Evolutionary conservation across 257 asterid genomes (phyloP).

Genomic region (Misopates orontium): DNA sequence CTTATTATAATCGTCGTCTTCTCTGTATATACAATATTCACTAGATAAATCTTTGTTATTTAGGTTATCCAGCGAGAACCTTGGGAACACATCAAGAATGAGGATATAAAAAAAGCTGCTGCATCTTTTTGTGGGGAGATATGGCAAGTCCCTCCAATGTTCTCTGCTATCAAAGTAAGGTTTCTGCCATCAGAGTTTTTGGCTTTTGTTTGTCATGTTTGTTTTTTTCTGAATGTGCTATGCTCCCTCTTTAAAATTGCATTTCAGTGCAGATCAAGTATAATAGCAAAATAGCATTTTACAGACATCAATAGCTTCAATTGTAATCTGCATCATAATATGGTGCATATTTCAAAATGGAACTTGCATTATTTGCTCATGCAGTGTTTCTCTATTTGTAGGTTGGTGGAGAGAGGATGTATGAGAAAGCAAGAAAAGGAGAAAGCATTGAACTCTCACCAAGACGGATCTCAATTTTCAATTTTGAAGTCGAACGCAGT

Average conservation of each 20-base stretch:
- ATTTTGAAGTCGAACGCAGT: slow-evolving; percentile 83
- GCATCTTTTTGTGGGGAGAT: slow-evolving; percentile 84
- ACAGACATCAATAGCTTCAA: background rate
- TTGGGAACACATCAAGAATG: slow-evolving; percentile 93
- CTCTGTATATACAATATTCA: background rate
- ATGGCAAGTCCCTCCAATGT: slow-evolving; percentile 99
- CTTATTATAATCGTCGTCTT: background rate
- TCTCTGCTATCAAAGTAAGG: slow-evolving; percentile 96
- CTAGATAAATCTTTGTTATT: slow-evolving; percentile 17
- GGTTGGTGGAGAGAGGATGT: slow-evolving; percentile 98
- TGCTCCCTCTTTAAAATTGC: background rate
- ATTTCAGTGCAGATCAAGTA: background rate
- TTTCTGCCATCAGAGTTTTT: slow-evolving; percentile 3
- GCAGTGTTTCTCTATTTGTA: slow-evolving; percentile 29
- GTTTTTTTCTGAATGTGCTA: slow-evolving; percentile 7
- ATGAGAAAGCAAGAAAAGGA: slow-evolving; percentile 96
- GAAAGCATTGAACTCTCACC: slow-evolving; percentile 94
- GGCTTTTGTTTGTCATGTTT: background rate
- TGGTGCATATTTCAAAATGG: background rate
- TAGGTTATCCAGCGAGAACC: slow-evolving; percentile 91
- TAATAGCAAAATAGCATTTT: background rate
- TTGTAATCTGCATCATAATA: background rate
- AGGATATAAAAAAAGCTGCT: slow-evolving; percentile 75
- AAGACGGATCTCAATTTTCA: slow-evolving; percentile 74
- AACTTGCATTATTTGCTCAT: slow-evolving; percentile 3